Evolutionary conservation across 2,329 filamentous ascomycete genomes (phyloP).

Genomic region (Hymenoscyphus linearis): DNA sequence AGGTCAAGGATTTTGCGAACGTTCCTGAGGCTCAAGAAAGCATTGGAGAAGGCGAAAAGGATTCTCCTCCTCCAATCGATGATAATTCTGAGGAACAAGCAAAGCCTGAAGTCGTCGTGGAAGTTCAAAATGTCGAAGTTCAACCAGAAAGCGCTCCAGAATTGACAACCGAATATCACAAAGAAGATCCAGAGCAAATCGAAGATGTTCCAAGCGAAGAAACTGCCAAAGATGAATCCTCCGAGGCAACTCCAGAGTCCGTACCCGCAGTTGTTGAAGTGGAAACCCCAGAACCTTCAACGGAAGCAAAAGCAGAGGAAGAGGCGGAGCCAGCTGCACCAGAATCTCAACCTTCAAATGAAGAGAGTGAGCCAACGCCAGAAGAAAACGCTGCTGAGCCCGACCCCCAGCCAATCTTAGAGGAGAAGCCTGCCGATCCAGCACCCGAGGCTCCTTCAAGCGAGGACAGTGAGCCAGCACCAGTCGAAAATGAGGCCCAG

Average conservation of each 20-base stretch:
- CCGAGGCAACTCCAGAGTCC: too few relatives aligned
- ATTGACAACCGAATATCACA: background rate
- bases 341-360: background rate
- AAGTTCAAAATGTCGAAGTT: background rate
- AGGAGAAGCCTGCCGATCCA: too few relatives aligned
- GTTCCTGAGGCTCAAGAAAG: background rate
- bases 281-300: background rate
- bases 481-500: background rate
- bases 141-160: background rate
- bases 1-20: background rate
- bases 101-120: background rate
- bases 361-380: background rate
- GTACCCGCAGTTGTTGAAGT: background rate
- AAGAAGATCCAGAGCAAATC: background rate
- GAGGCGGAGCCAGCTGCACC: background rate
- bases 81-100: background rate
- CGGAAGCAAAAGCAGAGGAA: background rate
- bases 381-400: background rate
- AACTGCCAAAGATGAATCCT: background rate
- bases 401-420: background rate
- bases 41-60: background rate
- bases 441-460: too few relatives aligned
- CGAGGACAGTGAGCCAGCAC: background rate
- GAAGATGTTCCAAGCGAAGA: background rate
- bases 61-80: background rate